These are phyloP conservation scores for Arthrobotrys entomopaga DNA, from an alignment of 2,329 filamentous ascomycete genomes.

Conservation along the genomic window DNA sequence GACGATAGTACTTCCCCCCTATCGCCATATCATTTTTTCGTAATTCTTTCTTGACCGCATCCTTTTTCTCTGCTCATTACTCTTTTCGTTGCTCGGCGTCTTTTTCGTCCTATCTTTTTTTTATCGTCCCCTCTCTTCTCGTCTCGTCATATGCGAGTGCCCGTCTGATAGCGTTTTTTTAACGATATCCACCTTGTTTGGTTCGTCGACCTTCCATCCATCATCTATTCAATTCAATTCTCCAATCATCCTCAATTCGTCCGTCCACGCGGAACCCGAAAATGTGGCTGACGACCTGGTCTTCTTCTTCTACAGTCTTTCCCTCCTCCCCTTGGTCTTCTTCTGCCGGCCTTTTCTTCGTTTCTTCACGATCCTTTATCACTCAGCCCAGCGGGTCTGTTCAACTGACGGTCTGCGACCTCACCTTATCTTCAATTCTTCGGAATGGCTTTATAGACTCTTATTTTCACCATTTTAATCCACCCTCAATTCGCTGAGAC, in stretches of 20 bases:
- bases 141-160: conserved; percentile 10
- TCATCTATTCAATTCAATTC: no score
- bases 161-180: conserved; percentile 35
- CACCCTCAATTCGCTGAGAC: conserved; percentile 30
- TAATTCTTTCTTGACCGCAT: neutral
- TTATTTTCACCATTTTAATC: conserved; percentile 18
- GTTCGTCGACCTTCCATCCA: conserved; percentile 53
- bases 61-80: neutral
- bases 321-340: conserved; percentile 41
- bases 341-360: conserved; percentile 37
- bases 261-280: conserved; percentile 48
- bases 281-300: conserved; percentile 55
- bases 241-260: conserved; percentile 30
- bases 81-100: neutral
- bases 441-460: conserved; percentile 52
- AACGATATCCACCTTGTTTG: conserved; percentile 54
- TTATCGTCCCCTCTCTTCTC: conserved; percentile 1
- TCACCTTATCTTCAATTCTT: conserved; percentile 39
- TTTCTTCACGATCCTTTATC: conserved; percentile 48
- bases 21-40: neutral
- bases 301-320: conserved; percentile 53
- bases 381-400: conserved; percentile 37
- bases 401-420: conserved; percentile 55
- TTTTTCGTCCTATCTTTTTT: conserved; percentile 10
- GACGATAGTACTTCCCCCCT: conserved; percentile 14